Evolutionary conservation across 495 filamentous ascomycete species (phyloP), one percentile per base, ranked within the genome.

Genomic region (Pyrenopolyporus hunteri): DNA sequence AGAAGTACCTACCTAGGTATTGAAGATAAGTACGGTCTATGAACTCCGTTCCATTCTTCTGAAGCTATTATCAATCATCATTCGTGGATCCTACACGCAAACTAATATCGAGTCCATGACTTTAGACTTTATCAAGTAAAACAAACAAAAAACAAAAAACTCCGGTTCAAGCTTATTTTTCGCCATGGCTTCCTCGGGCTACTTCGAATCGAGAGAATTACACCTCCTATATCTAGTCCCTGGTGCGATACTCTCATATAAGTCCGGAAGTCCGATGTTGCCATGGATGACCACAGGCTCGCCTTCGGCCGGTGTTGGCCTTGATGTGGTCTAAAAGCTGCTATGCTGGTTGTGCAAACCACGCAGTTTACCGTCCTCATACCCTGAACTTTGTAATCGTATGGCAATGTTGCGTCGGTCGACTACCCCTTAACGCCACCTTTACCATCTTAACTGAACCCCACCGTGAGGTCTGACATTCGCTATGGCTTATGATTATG

Each of bases 401-500:
- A 0, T 9, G 19, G 35, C 8, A 37, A 39, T 29, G 26, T 36
- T 52, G 40, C 25, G 44, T 37, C 37, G 4, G 8, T 37, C 31
- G 14, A 22, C 13, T 28, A 16, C 13, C n/a, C n/a, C n/a, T n/a
- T n/a, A n/a, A n/a, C n/a, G n/a, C n/a, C n/a, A n/a, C n/a, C n/a
- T n/a, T n/a, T n/a, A n/a, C n/a, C n/a, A n/a, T n/a, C n/a, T n/a
- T n/a, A n/a, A n/a, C n/a, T n/a, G n/a, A 54, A 54, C 16, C 48
- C 17, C 49, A 37, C 44, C 31, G n/a, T 43, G 19, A 55, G 37
- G 28, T 17, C 32, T 51, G 20, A 36, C 13, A 45, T 17, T 22
- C 46, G 73, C 68, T 25, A 86, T 88, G 86, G 85, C 83, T n/a
- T 80, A 76, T 70, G 86, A 86, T 47, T 89, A 89, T 78, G 83